Base-by-base conservation (phyloP, 345 rosid species). In the Murraya koenigii region DNA sequence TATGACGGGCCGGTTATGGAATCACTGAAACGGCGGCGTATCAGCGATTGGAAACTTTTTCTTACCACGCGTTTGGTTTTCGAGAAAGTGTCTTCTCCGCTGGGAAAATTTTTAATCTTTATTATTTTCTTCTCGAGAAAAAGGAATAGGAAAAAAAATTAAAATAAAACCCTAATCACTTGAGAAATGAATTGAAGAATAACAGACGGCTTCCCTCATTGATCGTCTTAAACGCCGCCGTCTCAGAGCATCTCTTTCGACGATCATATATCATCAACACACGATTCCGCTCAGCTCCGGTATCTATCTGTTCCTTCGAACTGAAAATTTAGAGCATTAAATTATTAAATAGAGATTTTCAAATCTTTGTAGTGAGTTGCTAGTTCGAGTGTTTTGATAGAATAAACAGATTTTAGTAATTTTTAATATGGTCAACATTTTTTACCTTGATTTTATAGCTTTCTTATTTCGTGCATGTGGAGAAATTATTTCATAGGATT, bases 61-160 rank as follows among this genome's bases (percentile, higher is more conserved):
- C 85, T 79, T 76, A 13, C 66, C 75, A 67, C 83, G 81, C 88
- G 83, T 86, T 84, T 84, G 85, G 87, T 30, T 23, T 76, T 71
- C 89, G 88, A 66, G 91, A 88, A 88, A 88, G 86, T 81, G 81
- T 52, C 52, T 35, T 22, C 76, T 35, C 65, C 68, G 72, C 79
- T 73, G 82, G 79, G 87, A 88, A 85, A 85, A 77, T 84, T 79
- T 69, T 77, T 17, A 13, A 39, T 38, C 74, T 73, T 44, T 13
- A 64, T 69, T 36, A 71, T 72, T 73, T 65, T 77, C 60, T 72
- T 73, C 76, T 72, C 66, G 67, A 28, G 76, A 60, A 73, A 28
- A n/a, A 22, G 15, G 58, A 5, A 54, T 25, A 61, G 61, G 49
- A 75, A 62, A 80, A 79, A 55, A 79, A 63, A 75, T 22, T 44